These are phyloP conservation scores for Vachellia pachyceras DNA, from an alignment of 306 rosid species.

Conservation along the genomic window DNA sequence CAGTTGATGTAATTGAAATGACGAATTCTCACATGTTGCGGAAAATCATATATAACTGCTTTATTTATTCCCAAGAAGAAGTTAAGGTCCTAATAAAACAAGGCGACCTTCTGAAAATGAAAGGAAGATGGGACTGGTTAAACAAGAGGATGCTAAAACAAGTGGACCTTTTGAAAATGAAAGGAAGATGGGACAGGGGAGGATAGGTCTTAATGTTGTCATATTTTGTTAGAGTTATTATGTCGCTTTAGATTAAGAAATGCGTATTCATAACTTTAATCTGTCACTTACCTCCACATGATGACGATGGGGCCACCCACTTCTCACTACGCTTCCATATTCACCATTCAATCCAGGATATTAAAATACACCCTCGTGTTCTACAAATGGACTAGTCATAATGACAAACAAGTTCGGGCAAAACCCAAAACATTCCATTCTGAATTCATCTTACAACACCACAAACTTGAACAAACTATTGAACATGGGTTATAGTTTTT, in stretches of 20 bases:
- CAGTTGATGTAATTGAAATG: too few relatives aligned
- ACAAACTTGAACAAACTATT: too few relatives aligned
- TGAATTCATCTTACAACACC: too few relatives aligned
- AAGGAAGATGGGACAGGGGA: background rate
- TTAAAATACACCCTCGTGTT: background rate
- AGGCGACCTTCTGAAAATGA: background rate
- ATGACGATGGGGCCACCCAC: background rate
- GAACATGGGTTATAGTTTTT: too few relatives aligned
- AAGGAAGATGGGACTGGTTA: background rate
- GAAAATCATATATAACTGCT: background rate
- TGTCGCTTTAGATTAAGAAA: background rate
- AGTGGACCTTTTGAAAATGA: conserved; percentile 9
- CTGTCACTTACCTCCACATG: background rate
- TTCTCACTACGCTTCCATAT: background rate
- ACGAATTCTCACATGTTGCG: background rate
- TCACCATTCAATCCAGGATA: background rate
- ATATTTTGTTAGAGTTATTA: background rate
- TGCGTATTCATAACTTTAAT: too few relatives aligned
- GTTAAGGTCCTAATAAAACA: background rate
- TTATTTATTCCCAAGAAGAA: background rate
- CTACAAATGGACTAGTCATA: background rate
- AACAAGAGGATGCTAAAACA: background rate
- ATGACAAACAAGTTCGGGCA: background rate
- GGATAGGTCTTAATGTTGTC: background rate
- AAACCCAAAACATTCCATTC: background rate